Percentiles rank a stretch among this genome's conserved stretches.
Conservation (phyloP, 73 alveolate genomes). For the Paramecium sonneborni region DNA sequence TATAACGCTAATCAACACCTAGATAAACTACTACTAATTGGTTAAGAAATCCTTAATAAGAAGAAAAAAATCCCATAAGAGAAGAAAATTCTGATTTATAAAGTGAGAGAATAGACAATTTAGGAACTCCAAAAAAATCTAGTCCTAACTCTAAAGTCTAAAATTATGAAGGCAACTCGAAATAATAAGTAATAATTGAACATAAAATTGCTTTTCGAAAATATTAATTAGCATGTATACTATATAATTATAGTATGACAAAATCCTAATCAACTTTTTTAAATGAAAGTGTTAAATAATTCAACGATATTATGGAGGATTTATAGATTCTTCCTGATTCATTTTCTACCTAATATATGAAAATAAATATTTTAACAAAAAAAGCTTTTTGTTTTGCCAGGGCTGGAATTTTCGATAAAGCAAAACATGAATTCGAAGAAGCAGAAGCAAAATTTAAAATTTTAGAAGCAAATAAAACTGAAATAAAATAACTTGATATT, state of each 20-base stretch:
- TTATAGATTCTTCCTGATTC: not conserved
- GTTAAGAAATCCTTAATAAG: not conserved
- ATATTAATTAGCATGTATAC: slow-evolving; percentile 26
- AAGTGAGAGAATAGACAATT: not conserved
- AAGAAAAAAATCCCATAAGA: not conserved
- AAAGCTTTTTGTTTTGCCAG: slow-evolving; percentile 13
- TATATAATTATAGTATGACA: not conserved
- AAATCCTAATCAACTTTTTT: slow-evolving; percentile 16
- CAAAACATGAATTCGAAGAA: not conserved
- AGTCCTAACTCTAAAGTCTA: not conserved
- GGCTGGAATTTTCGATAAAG: slow-evolving; percentile 13
- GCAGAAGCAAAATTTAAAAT: not conserved
- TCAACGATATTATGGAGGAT: slow-evolving; percentile 4
- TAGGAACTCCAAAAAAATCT: not conserved
- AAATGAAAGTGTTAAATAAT: not conserved
- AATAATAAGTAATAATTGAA: slow-evolving; percentile 12
- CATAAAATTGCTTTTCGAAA: slow-evolving; percentile 48
- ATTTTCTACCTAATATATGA: slow-evolving; percentile 22
- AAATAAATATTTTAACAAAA: not conserved
- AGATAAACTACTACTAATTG: not conserved
- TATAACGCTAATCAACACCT: not conserved
- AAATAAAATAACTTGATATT: not conserved
- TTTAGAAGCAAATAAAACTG: not conserved
- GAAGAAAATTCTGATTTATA: not conserved
- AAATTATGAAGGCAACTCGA: not conserved